Conservation (phyloP, 2,329 filamentous ascomycete species). For the Pseudogymnoascus sp. region DNA sequence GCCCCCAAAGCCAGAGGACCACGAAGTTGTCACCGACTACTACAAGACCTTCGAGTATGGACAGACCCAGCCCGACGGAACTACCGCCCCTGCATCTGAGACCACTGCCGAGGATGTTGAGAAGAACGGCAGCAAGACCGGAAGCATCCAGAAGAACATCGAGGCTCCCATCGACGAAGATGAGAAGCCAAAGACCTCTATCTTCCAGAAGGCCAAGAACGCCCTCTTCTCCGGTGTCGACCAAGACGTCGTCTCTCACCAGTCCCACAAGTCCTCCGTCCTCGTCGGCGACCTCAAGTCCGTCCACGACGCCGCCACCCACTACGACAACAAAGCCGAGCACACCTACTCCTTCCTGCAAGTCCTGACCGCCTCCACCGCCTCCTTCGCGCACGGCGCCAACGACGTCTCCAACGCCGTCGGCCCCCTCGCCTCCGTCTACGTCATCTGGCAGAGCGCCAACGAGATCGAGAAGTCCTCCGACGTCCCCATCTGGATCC, state of each 20-base stretch:
- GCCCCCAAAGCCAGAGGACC: slow-evolving; percentile 26
- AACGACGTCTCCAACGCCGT: slow-evolving; percentile 35
- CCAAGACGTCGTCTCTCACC: slow-evolving; percentile 33
- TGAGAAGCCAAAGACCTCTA: slow-evolving; percentile 28
- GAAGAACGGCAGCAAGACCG: slow-evolving; percentile 18
- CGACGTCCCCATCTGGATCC: slow-evolving; percentile 51
- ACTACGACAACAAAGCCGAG: slow-evolving; percentile 55
- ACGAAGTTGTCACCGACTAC: slow-evolving; percentile 31
- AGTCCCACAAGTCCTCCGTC: slow-evolving; percentile 32
- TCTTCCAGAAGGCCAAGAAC: slow-evolving; percentile 39
- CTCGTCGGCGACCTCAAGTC: slow-evolving; percentile 45
- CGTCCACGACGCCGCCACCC: slow-evolving; percentile 47
- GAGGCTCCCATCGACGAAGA: slow-evolving; percentile 34
- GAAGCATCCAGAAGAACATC: slow-evolving; percentile 22
- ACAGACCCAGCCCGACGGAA: slow-evolving; percentile 25
- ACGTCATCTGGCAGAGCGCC: slow-evolving; percentile 47
- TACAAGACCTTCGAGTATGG: slow-evolving; percentile 33
- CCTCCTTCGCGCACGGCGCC: too few species aligned
- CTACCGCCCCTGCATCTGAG: slow-evolving; percentile 12
- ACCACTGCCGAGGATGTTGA: slow-evolving; percentile 18
- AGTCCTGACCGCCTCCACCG: too few species aligned
- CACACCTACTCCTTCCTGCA: slow-evolving; percentile 33
- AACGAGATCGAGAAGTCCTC: slow-evolving; percentile 29
- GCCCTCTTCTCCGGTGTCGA: slow-evolving; percentile 40
- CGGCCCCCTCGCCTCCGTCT: slow-evolving; percentile 56